These are phyloP conservation scores for Ambrosiella beaveri DNA, from an alignment of 2,329 filamentous ascomycete species.

Conservation along the genomic window DNA sequence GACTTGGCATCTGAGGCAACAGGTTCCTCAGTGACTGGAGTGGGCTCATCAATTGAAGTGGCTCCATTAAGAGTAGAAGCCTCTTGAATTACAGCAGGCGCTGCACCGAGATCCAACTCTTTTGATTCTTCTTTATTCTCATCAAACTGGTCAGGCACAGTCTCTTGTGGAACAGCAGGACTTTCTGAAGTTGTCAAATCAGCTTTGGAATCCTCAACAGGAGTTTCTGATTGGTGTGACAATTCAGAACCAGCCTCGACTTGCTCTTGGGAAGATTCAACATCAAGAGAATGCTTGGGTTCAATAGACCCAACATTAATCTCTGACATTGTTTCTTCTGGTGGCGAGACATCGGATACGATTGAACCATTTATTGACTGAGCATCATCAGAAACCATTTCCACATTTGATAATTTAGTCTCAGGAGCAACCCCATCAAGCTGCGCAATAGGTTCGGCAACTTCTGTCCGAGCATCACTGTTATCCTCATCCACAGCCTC, in stretches of 20 bases:
- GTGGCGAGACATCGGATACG: neutral
- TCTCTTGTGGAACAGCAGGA: too few species aligned
- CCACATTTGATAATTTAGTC: neutral
- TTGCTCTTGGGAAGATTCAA: neutral
- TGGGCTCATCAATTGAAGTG: neutral
- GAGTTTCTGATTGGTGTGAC: too few species aligned
- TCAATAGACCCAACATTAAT: neutral
- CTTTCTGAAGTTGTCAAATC: too few species aligned
- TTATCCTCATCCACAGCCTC: neutral
- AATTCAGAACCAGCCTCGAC: too few species aligned
- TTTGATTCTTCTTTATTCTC: too few species aligned
- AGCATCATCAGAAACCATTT: too few species aligned
- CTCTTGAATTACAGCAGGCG: neutral
- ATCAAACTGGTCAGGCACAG: too few species aligned
- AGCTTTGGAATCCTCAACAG: too few species aligned
- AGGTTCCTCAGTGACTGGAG: neutral
- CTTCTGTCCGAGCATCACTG: constrained; percentile 1
- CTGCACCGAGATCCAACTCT: too few species aligned
- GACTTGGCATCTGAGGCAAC: neutral
- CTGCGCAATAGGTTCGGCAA: constrained; percentile 1
- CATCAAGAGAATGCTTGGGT: neutral
- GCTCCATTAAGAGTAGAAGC: neutral
- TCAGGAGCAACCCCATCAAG: neutral
- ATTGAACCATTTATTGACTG: neutral
- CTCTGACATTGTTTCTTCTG: neutral